Percentiles rank a stretch among this genome's conserved stretches.
These are phyloP conservation scores for Rosa rugosa DNA, from an alignment of 306 rosid species.

Conservation along the genomic window DNA sequence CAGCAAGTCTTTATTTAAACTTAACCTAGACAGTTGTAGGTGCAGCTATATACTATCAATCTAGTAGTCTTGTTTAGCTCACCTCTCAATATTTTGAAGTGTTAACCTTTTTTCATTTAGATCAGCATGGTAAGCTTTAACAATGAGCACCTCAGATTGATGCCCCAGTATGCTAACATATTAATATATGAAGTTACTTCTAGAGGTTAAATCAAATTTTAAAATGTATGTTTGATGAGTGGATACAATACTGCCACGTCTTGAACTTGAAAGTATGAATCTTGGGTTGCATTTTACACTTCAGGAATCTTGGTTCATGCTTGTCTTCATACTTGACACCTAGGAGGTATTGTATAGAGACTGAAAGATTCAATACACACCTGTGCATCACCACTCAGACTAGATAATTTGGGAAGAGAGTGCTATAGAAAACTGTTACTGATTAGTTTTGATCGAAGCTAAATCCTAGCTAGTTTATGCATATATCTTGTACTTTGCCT, in stretches of 20 bases:
- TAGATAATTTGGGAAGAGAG: background rate
- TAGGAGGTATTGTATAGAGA: background rate
- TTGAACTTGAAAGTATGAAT: background rate
- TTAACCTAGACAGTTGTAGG: background rate
- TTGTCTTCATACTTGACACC: background rate
- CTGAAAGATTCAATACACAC: background rate
- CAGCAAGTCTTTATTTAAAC: background rate
- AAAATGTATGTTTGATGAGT: background rate
- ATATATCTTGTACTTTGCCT: background rate
- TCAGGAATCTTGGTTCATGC: background rate
- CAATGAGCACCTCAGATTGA: background rate
- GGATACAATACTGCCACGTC: background rate
- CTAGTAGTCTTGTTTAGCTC: constrained; percentile 1
- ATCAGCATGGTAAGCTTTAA: background rate
- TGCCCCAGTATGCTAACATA: background rate
- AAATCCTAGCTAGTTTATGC: background rate
- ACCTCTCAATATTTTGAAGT: background rate
- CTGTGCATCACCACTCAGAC: background rate
- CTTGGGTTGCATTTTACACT: background rate
- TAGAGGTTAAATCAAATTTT: background rate
- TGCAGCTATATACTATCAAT: background rate
- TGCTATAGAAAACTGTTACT: background rate
- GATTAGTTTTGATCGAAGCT: background rate
- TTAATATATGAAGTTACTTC: background rate
- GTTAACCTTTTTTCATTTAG: background rate